Percentiles rank a stretch among this genome's conserved stretches.
These are phyloP conservation scores for Umbelopsis sp. DNA, from an alignment of 192 early-diverging fungal genomes.

Conservation along the genomic window DNA sequence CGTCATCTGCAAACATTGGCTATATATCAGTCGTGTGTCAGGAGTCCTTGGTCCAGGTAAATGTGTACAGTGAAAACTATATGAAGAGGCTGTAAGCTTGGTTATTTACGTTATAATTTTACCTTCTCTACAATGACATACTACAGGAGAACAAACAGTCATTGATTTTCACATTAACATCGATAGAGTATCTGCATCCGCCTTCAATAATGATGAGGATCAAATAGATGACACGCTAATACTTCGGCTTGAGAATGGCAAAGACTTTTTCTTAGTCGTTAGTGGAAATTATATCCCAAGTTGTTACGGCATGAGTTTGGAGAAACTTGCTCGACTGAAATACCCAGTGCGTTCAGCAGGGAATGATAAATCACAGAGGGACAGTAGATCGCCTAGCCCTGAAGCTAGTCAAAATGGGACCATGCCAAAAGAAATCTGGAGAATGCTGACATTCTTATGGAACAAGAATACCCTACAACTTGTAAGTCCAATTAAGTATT, in stretches of 20 bases:
- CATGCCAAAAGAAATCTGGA: conserved; percentile 72
- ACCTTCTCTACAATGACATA: not conserved
- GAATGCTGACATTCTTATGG: conserved; percentile 72
- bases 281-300: conserved; percentile 69
- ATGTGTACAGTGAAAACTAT: not conserved
- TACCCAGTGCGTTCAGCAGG: conserved; percentile 47
- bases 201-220: conserved; percentile 62
- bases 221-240: conserved; percentile 78
- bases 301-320: conserved; percentile 75
- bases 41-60: conserved; percentile 79
- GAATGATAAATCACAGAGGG: not conserved
- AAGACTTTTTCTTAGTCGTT: conserved; percentile 84
- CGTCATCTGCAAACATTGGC: conserved; percentile 70
- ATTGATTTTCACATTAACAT: conserved; percentile 65
- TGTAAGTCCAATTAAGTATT: conserved; percentile 40
- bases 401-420: conserved; percentile 24
- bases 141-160: conserved; percentile 55
- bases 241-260: conserved; percentile 76
- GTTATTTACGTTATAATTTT: not conserved
- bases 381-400: conserved; percentile 12
- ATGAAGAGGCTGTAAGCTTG: not conserved
- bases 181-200: conserved; percentile 43
- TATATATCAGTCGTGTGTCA: conserved; percentile 59
- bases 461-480: conserved; percentile 60
- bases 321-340: conserved; percentile 62